phyloP scores from a whole-genome alignment of 306 rosid genomes.

The Rubus parviflorus region DNA sequence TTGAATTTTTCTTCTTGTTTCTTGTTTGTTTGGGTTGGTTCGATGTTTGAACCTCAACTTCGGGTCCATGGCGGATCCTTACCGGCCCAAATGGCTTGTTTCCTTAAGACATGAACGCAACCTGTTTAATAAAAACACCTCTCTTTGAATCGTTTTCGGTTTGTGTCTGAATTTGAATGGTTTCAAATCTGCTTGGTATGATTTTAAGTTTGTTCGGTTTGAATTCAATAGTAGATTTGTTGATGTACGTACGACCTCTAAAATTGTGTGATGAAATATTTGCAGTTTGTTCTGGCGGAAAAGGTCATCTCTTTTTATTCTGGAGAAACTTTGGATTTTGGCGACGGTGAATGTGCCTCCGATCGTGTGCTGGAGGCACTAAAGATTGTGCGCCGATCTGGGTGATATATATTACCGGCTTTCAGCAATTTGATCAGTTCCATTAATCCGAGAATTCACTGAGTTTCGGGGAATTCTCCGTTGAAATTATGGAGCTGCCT shows the following conservation, averaged over 20 bases:
- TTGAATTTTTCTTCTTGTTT: background rate
- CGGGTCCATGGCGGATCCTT: background rate
- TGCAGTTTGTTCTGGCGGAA: no score
- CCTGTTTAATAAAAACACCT: no score
- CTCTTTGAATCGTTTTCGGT: background rate
- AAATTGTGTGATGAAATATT: no score
- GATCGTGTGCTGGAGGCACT: slow-evolving; percentile 40
- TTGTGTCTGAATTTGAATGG: no score
- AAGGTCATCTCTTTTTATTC: no score
- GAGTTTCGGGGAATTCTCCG: background rate
- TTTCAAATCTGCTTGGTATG: no score
- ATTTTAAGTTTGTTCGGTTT: background rate
- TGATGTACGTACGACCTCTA: background rate
- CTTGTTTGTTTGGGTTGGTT: background rate
- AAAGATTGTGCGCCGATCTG: slow-evolving; percentile 46
- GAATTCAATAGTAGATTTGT: slow-evolving; percentile 41
- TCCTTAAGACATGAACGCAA: background rate
- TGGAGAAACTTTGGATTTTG: no score
- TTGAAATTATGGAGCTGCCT: slow-evolving; percentile 73
- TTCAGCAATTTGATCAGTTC: background rate
- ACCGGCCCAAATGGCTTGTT: background rate
- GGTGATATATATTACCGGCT: no score
- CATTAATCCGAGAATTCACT: background rate
- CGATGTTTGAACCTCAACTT: background rate
- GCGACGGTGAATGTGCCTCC: slow-evolving; percentile 39